These are phyloP conservation scores for Fibroporia radiculosa DNA, from an alignment of 768 basidiomycete genomes.

Conservation along the genomic window DNA sequence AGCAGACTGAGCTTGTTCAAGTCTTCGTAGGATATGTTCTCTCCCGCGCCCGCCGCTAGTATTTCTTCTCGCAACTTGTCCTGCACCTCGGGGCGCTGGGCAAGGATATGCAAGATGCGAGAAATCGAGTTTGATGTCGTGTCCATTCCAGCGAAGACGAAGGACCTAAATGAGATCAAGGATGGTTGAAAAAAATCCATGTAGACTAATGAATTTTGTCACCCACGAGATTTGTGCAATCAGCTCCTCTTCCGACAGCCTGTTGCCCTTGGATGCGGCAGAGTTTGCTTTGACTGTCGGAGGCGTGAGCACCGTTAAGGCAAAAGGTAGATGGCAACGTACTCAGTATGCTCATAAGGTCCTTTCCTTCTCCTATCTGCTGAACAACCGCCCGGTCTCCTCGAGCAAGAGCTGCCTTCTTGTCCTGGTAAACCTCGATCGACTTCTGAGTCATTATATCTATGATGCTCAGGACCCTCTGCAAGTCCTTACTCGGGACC, in stretches of 20 bases:
- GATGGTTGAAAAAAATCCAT: neutral
- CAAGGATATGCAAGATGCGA: constrained; percentile 10
- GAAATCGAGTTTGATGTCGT: constrained; percentile 10
- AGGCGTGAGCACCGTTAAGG: too few relatives aligned
- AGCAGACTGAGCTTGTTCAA: constrained; percentile 20
- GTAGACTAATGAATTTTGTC: neutral
- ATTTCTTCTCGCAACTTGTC: constrained; percentile 12
- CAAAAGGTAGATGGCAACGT: too few relatives aligned
- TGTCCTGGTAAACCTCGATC: constrained; percentile 30
- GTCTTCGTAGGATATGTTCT: constrained; percentile 19
- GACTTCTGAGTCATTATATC: constrained; percentile 41
- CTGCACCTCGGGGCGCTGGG: constrained; percentile 13
- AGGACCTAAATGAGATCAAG: constrained; percentile 11
- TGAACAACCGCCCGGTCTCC: constrained; percentile 20
- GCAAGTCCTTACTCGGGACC: constrained; percentile 32
- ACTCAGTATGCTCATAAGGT: constrained; percentile 46
- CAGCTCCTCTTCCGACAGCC: constrained; percentile 27
- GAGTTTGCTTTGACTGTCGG: constrained; percentile 33
- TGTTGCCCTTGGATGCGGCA: constrained; percentile 19
- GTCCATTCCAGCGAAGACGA: constrained; percentile 14
- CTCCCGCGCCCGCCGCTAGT: constrained; percentile 8
- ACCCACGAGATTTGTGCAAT: constrained; percentile 29
- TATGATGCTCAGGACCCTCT: constrained; percentile 36
- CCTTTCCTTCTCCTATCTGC: constrained; percentile 29
- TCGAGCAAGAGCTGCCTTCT: constrained; percentile 23